Evolutionary conservation across 306 rosid species (phyloP), one percentile per base, ranked within the genome.

Genomic region (Prinsepia uniflora): DNA sequence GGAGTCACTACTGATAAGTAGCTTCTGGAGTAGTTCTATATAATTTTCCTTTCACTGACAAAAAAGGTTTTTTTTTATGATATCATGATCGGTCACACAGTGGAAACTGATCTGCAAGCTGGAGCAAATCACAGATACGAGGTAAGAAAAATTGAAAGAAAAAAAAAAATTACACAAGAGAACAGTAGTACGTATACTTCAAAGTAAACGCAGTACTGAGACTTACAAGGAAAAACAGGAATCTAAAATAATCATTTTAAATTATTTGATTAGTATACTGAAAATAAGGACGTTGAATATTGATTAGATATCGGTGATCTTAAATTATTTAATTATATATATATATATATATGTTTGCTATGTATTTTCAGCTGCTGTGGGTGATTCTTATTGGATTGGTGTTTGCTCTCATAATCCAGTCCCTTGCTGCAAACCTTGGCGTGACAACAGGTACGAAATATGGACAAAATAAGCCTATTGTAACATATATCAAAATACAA

Each of bases 31-130:
- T n/a, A n/a, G n/a, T n/a, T n/a, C n/a, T n/a, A n/a, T n/a, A n/a
- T n/a, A n/a, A n/a, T n/a, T n/a, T 40, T 0, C 6, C 44, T 59
- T 47, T 52, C 34, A 7, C 20, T 63, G 66, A 57, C 19, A 46
- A 74, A 3, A 2, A 1, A 36, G 5, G n/a, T n/a, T n/a, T n/a
- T 53, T 5, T 18, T 24, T 40, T 2, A 6, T 49, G 15, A 15
- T 18, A 18, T 24, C 4, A 44, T 58, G 30, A 24, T 24, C 30
- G 34, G 34, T 43, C 17, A 63, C 42, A 39, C 84, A 92, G 96
- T 92, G 96, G 93, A 92, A 84, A 92, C 96, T 79, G 98, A 92
- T 81, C 84, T 92, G 48, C 98, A 92, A 84, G 98, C 98, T 13
- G 96, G 96, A 76, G 92, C 96, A 47, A 75, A 73, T 62, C 90